Evolutionary conservation across 768 basidiomycete genomes (phyloP).

Genomic region (Russula virescens): DNA sequence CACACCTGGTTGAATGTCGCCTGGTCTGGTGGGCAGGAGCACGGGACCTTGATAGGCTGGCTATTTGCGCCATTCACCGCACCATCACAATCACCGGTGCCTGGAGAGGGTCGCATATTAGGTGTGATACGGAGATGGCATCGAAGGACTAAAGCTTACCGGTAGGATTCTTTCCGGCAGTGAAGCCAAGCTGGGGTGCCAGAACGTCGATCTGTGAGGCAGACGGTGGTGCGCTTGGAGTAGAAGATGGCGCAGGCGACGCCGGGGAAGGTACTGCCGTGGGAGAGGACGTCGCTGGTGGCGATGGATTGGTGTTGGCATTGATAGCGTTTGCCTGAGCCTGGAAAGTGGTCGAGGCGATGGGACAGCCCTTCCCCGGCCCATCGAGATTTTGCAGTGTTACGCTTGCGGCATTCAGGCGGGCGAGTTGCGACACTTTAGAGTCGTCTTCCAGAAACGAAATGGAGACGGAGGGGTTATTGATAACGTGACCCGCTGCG

Average conservation of each 20-base stretch:
- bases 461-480: constrained; percentile 25
- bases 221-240: background rate
- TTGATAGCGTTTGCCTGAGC: constrained; percentile 29
- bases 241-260: background rate
- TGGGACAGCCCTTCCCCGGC: constrained; percentile 60
- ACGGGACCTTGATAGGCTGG: constrained; percentile 37
- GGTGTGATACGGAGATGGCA: background rate
- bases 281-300: background rate
- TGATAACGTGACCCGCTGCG: constrained; percentile 12
- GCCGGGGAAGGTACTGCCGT: background rate
- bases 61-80: constrained; percentile 31
- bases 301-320: background rate
- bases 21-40: constrained; percentile 37
- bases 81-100: constrained; percentile 24
- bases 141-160: background rate
- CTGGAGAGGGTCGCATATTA: background rate
- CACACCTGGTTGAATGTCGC: constrained; percentile 30
- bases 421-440: constrained; percentile 35
- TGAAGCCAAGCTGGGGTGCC: constrained; percentile 28
- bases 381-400: constrained; percentile 71
- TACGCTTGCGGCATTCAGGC: constrained; percentile 50
- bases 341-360: constrained; percentile 55
- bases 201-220: constrained; percentile 19
- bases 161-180: constrained; percentile 29
- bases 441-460: constrained; percentile 42